These are phyloP conservation scores for Cladophialophora bantiana DNA, from an alignment of 2,329 filamentous ascomycete species.

Conservation along the genomic window DNA sequence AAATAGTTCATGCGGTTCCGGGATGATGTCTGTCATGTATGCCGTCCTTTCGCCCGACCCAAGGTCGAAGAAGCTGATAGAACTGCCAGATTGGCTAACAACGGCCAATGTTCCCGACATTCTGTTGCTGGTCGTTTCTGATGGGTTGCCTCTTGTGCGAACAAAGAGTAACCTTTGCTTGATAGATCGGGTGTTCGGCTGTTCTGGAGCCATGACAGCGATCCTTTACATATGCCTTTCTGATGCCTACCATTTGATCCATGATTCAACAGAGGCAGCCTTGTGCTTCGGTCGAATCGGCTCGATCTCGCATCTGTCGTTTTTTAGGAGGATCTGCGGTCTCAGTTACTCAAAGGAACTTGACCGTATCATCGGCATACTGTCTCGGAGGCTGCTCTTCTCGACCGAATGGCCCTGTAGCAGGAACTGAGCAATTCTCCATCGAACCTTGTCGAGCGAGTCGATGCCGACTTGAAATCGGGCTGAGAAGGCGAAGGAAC, in stretches of 20 bases:
- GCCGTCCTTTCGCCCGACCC: neutral
- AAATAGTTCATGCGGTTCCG: conserved; percentile 11
- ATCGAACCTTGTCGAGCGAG: neutral
- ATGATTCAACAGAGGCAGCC: neutral
- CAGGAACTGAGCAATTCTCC: neutral
- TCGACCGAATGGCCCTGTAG: neutral
- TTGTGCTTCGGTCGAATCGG: neutral
- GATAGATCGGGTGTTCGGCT: neutral
- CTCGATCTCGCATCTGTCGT: neutral
- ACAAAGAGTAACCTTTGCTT: neutral
- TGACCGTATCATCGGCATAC: neutral
- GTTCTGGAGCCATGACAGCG: neutral
- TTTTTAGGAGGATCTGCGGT: neutral
- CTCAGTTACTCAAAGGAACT: neutral
- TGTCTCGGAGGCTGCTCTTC: neutral
- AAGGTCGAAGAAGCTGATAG: conserved; percentile 13
- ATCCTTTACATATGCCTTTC: neutral
- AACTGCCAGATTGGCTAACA: conserved; percentile 10
- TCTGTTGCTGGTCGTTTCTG: neutral
- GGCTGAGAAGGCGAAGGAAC: neutral
- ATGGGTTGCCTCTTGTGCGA: neutral
- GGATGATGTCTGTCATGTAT: conserved; percentile 9
- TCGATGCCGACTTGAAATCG: neutral
- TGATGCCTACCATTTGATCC: neutral
- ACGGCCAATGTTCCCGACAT: conserved; percentile 10